A percentile compares a stretch with the other conserved stretches of the same genome.
Conservation (phyloP, 2,329 filamentous ascomycete species). For the Penicillium sp. region DNA sequence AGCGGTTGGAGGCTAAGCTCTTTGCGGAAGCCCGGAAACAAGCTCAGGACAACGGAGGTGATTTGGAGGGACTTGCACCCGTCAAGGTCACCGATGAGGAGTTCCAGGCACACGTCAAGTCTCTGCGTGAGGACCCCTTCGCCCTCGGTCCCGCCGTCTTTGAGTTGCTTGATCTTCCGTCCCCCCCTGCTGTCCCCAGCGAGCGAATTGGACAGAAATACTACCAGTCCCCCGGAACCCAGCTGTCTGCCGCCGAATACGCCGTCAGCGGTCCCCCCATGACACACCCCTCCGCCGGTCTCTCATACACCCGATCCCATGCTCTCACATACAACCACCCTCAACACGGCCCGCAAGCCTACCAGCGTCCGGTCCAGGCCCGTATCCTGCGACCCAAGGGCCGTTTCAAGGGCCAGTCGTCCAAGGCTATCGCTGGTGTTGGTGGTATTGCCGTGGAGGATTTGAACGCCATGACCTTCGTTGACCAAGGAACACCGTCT, state of each 20-base stretch:
- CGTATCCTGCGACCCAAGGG: constrained; percentile 56
- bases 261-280: constrained; percentile 53
- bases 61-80: constrained; percentile 30
- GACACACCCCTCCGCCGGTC: constrained; percentile 65
- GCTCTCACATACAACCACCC: constrained; percentile 61
- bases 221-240: constrained; percentile 38
- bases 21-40: constrained; percentile 37
- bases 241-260: constrained; percentile 44
- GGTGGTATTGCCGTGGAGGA: constrained; percentile 45
- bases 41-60: constrained; percentile 43
- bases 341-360: constrained; percentile 58
- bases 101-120: constrained; percentile 47
- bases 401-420: constrained; percentile 31
- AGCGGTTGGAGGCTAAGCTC: constrained; percentile 34
- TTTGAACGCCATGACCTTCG: constrained; percentile 34
- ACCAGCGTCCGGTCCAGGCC: constrained; percentile 54
- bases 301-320: constrained; percentile 60
- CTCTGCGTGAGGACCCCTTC: constrained; percentile 42
- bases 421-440: constrained; percentile 40
- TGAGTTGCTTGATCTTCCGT: constrained; percentile 58
- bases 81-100: constrained; percentile 46
- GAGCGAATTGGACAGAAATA: constrained; percentile 34
- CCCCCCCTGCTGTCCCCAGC: constrained; percentile 39
- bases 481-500: constrained; percentile 37
- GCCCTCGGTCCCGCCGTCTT: constrained; percentile 55